Conservation (phyloP, 257 asterid species). For the Rauvolfia tetraphylla region DNA sequence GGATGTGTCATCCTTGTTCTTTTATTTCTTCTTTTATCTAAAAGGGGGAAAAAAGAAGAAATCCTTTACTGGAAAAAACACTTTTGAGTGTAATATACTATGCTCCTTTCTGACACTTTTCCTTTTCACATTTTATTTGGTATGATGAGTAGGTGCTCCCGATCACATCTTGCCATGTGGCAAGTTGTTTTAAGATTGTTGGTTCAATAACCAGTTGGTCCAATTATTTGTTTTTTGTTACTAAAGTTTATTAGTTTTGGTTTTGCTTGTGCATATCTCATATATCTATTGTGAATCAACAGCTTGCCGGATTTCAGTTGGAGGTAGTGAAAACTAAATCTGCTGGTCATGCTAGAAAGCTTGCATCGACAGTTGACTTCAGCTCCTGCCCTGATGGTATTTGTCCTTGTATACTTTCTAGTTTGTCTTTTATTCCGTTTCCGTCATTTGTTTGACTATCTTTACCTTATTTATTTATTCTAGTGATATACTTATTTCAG, state of each 20-base stretch:
- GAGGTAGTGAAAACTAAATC: conserved; percentile 90
- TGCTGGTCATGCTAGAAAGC: conserved; percentile 97
- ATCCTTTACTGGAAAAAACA: not conserved
- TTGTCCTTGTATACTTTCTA: conserved; percentile 17
- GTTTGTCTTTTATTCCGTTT: conserved; percentile 16
- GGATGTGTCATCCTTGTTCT: not conserved
- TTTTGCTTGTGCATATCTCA: not conserved
- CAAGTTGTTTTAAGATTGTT: not conserved
- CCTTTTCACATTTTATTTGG: not conserved
- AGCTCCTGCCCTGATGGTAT: conserved; percentile 97
- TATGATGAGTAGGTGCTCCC: not conserved
- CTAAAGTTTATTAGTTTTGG: too few relatives aligned
- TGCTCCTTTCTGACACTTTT: not conserved
- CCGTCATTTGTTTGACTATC: conserved; percentile 14
- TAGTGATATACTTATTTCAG: conserved; percentile 36
- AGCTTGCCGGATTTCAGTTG: conserved; percentile 98
- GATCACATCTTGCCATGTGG: not conserved
- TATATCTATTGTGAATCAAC: conserved; percentile 22
- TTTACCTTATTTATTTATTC: conserved; percentile 5
- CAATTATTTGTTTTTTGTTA: not conserved
- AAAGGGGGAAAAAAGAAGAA: not conserved
- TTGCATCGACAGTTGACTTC: conserved; percentile 85
- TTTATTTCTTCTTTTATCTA: not conserved
- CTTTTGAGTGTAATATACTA: not conserved
- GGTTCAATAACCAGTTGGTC: not conserved